Percentiles rank a stretch among this genome's conserved stretches.
phyloP scores from a whole-genome alignment of 1,284 basidiomycete species.

The Nidula niveotomentosa region DNA sequence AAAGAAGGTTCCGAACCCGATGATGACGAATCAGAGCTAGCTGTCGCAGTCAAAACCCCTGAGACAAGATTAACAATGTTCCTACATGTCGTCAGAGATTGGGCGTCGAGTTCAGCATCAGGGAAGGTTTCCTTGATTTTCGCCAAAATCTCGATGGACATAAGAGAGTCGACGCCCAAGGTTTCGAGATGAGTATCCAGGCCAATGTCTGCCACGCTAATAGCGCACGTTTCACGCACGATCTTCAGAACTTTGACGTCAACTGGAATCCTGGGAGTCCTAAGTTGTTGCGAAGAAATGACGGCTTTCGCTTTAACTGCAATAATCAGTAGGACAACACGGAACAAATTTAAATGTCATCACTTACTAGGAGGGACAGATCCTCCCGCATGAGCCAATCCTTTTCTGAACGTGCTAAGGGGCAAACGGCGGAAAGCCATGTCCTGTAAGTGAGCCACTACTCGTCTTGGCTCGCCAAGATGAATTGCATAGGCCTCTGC shows the following conservation, averaged over 20 bases:
- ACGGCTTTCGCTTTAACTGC: neutral
- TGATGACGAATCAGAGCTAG: neutral
- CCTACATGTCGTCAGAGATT: conserved; percentile 32
- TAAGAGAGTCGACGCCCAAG: conserved; percentile 56
- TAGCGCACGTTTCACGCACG: conserved; percentile 32
- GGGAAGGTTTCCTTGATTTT: conserved; percentile 35
- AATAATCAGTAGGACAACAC: neutral
- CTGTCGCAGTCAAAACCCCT: neutral
- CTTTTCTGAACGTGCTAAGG: conserved; percentile 43
- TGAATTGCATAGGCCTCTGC: conserved; percentile 52
- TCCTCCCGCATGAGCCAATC: conserved; percentile 35
- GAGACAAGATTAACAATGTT: conserved; percentile 12
- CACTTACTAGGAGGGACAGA: neutral
- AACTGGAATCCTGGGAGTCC: neutral
- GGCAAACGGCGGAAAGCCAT: conserved; percentile 57
- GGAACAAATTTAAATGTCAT: neutral
- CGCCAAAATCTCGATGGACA: conserved; percentile 49
- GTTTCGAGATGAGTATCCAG: conserved; percentile 35
- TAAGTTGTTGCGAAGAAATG: neutral
- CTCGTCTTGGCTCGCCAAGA: conserved; percentile 22
- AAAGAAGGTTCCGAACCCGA: neutral
- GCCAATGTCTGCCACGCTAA: conserved; percentile 26
- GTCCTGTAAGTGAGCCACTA: conserved; percentile 55
- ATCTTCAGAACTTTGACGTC: neutral
- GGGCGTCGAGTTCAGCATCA: conserved; percentile 25